Percentiles rank a stretch among this genome's conserved stretches.
Evolutionary conservation across 805 yeast species (phyloP).

Genomic region (Hanseniaspora singularis): DNA sequence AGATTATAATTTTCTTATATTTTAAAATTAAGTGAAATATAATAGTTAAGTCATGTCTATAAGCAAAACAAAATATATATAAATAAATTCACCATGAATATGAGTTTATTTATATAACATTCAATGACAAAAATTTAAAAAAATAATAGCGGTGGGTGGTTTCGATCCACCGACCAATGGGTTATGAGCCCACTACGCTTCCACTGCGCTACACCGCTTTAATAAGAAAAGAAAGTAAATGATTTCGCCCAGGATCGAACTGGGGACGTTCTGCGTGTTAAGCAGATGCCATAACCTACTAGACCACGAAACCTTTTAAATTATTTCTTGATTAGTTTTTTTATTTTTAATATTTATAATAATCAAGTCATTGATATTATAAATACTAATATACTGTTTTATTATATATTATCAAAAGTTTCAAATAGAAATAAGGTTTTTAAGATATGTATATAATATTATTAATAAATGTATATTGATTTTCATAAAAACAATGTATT

Average conservation of each 20-base stretch:
- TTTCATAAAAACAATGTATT: no score
- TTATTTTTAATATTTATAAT: no score
- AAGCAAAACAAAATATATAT: background rate
- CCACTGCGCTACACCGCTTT: slow-evolving; percentile 16
- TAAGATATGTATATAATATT: no score
- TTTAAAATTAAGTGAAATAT: no score
- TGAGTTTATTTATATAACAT: background rate
- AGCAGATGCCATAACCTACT: slow-evolving; percentile 99
- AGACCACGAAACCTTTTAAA: slow-evolving; percentile 80
- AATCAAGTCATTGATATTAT: no score
- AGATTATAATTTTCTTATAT: no score
- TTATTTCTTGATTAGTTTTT: background rate
- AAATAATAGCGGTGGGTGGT: slow-evolving; percentile 16
- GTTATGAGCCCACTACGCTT: slow-evolving; percentile 17
- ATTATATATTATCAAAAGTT: no score
- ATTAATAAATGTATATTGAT: no score
- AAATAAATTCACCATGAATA: background rate
- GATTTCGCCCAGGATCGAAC: slow-evolving; percentile 99
- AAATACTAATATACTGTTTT: no score
- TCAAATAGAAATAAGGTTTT: no score
- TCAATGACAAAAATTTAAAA: background rate
- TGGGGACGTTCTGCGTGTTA: slow-evolving; percentile 99
- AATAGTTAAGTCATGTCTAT: no score
- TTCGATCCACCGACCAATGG: slow-evolving; percentile 17
- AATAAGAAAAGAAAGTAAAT: slow-evolving; percentile 32